Evolutionary conservation across 768 basidiomycete genomes (phyloP).

Genomic region (Phanerodontia chrysosporium): DNA sequence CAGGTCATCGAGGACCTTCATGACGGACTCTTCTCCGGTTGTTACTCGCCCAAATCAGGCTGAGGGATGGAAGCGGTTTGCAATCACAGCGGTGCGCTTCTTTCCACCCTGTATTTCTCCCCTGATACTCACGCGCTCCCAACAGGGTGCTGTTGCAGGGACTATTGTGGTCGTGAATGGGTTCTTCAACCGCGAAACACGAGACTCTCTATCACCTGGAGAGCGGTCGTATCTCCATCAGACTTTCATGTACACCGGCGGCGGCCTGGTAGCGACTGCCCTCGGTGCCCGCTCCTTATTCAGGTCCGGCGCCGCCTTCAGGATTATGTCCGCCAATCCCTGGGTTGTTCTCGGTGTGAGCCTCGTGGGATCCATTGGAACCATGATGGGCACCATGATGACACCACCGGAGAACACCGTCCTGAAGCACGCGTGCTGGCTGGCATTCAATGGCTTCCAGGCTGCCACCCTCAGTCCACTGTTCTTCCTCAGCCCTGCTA

Average conservation of each 20-base stretch:
- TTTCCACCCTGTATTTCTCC: neutral
- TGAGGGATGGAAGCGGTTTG: slow-evolving; percentile 46
- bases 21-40: slow-evolving; percentile 41
- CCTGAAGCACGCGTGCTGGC: slow-evolving; percentile 80
- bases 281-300: slow-evolving; percentile 77
- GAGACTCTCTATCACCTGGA: slow-evolving; percentile 54
- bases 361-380: slow-evolving; percentile 73
- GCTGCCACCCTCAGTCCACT: slow-evolving; percentile 82
- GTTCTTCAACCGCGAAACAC: slow-evolving; percentile 75
- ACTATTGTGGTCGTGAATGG: slow-evolving; percentile 59
- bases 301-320: slow-evolving; percentile 59
- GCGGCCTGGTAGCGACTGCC: slow-evolving; percentile 73
- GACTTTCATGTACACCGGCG: slow-evolving; percentile 81
- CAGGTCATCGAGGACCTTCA: slow-evolving; percentile 36
- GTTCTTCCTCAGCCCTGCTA: slow-evolving; percentile 84
- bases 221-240: slow-evolving; percentile 73
- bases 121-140: neutral
- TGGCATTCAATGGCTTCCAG: slow-evolving; percentile 83
- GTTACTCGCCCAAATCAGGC: slow-evolving; percentile 32
- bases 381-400: slow-evolving; percentile 80
- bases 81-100: slow-evolving; percentile 47
- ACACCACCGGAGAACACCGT: slow-evolving; percentile 74
- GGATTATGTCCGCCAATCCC: slow-evolving; percentile 81
- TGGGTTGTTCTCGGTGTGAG: slow-evolving; percentile 84
- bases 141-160: slow-evolving; percentile 68